Conservation (phyloP, 805 yeast species). For the Torulaspora franciscae region DNA sequence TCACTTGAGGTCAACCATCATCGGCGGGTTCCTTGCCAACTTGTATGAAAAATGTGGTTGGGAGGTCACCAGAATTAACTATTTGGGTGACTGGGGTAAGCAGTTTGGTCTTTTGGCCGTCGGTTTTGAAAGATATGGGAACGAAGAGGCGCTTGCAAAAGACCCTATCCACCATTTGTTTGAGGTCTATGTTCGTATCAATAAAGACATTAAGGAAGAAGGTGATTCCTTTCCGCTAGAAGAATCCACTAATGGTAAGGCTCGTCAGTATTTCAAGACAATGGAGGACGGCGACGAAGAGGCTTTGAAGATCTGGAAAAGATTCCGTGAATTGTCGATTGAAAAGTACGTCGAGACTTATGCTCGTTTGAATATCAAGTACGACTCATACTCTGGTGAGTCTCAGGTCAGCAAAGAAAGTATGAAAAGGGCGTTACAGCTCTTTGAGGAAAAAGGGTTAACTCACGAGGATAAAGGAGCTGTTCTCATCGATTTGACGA, state of each 20-base stretch:
- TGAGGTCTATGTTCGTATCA: constrained; percentile 85
- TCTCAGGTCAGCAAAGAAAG: constrained; percentile 78
- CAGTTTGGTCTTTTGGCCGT: constrained; percentile 95
- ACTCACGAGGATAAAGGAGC: constrained; percentile 90
- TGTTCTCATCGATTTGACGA: constrained; percentile 73
- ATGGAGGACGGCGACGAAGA: constrained; percentile 93
- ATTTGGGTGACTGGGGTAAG: constrained; percentile 99
- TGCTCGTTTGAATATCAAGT: constrained; percentile 83
- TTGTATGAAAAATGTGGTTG: constrained; percentile 87
- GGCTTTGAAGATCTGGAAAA: constrained; percentile 74
- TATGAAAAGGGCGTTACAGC: constrained; percentile 61
- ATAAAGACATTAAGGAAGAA: constrained; percentile 61
- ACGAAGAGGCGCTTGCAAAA: constrained; percentile 57
- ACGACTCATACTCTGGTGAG: constrained; percentile 91
- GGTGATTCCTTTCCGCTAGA: constrained; percentile 46
- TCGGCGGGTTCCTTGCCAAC: constrained; percentile 92
- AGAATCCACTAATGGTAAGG: constrained; percentile 66
- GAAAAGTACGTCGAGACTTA: constrained; percentile 81
- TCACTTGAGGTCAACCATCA: constrained; percentile 93
- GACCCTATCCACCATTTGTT: constrained; percentile 95
- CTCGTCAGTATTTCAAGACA: constrained; percentile 77
- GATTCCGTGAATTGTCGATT: constrained; percentile 87
- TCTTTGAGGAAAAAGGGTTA: constrained; percentile 62
- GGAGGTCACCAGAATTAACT: constrained; percentile 88
- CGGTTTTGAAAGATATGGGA: constrained; percentile 83